phyloP scores from a whole-genome alignment of 1,139 yeast genomes.

The Candida sanyaensis region DNA sequence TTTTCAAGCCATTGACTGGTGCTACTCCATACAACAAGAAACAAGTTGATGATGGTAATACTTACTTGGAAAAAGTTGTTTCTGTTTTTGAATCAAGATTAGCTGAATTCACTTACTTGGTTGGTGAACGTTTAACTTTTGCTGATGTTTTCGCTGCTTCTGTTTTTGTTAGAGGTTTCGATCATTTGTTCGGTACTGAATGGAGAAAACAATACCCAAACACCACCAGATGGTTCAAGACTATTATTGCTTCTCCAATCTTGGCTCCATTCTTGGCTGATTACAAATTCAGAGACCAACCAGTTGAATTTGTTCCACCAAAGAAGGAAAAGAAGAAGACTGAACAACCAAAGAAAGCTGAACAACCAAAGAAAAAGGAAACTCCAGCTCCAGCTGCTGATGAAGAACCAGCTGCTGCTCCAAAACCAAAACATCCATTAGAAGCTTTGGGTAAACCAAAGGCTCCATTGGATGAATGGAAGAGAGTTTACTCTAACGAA shows the following conservation, averaged over 20 bases:
- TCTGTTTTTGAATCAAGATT: constrained; percentile 65
- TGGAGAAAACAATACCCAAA: constrained; percentile 80
- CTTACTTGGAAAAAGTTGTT: constrained; percentile 39
- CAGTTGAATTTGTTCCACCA: constrained; percentile 71
- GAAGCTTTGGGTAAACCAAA: constrained; percentile 75
- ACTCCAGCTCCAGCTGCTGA: constrained; percentile 38
- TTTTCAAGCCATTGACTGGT: constrained; percentile 39
- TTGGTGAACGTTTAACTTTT: constrained; percentile 83
- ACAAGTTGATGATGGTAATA: constrained; percentile 55
- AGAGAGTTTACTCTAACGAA: constrained; percentile 94
- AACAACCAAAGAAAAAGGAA: constrained; percentile 2
- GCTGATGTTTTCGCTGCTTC: constrained; percentile 81
- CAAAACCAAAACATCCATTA: constrained; percentile 90
- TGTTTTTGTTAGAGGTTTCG: constrained; percentile 64
- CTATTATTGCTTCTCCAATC: constrained; percentile 60
- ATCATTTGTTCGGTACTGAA: constrained; percentile 66
- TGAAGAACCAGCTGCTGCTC: constrained; percentile 46
- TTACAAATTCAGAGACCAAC: constrained; percentile 63
- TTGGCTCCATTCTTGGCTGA: constrained; percentile 44
- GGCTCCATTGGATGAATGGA: constrained; percentile 87
- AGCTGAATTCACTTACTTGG: constrained; percentile 79
- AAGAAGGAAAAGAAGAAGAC: constrained; percentile 69
- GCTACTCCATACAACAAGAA: constrained; percentile 61
- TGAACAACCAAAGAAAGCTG: constrained; percentile 24
- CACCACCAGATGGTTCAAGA: constrained; percentile 83